Evolutionary conservation across 2,329 filamentous ascomycete species (phyloP).

Genomic region (Tolypocladium guangdongense): DNA sequence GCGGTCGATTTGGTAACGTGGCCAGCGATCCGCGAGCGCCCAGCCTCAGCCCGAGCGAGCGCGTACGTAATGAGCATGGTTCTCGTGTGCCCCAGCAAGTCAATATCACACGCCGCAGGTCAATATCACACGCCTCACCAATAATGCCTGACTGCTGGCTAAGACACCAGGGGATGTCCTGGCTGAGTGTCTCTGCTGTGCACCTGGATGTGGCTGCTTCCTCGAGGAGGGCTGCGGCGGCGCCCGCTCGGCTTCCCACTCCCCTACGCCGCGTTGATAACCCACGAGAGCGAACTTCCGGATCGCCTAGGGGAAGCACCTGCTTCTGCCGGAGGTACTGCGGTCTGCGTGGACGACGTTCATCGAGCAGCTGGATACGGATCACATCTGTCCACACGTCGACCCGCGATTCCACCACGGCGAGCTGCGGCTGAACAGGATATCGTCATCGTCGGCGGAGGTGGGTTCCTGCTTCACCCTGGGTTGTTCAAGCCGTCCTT

Average conservation of each 20-base stretch:
- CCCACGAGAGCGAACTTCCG: constrained; percentile 23
- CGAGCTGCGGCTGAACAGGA: constrained; percentile 31
- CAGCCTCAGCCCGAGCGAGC: no score
- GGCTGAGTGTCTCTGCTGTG: background rate
- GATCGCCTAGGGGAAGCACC: constrained; percentile 17
- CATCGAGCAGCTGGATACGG: constrained; percentile 12
- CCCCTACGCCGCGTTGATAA: constrained; percentile 10
- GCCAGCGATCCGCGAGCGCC: no score
- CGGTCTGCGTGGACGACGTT: constrained; percentile 26
- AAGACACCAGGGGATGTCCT: no score
- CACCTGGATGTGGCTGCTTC: background rate
- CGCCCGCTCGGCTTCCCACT: constrained; percentile 3
- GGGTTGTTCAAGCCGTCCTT: no score
- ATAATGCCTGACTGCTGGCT: no score
- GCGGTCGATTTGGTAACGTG: no score
- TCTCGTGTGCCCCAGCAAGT: no score
- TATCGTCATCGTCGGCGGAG: no score
- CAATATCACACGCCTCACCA: no score
- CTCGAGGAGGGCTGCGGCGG: background rate
- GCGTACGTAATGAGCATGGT: no score
- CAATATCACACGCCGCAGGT: no score
- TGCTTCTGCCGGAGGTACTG: constrained; percentile 20
- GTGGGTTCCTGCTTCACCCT: no score
- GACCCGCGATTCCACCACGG: constrained; percentile 27
- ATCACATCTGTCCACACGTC: constrained; percentile 18